Conservation (phyloP, 169 alveolate genomes). For the Eimeria zaria region DNA sequence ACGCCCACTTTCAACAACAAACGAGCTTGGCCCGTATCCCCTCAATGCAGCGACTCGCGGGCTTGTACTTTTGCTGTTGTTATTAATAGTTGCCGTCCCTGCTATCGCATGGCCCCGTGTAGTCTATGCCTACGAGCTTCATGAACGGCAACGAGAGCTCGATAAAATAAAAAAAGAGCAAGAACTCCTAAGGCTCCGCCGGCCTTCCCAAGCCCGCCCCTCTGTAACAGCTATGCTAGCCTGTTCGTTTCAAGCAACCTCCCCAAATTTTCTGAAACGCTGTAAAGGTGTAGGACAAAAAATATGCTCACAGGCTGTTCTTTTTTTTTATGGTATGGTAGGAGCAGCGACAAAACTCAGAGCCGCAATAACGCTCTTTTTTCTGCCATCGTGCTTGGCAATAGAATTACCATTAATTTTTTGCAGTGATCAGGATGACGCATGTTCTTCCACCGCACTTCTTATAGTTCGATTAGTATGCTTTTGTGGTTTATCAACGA, state of each 20-base stretch:
- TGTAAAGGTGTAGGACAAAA: neutral
- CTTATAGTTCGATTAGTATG: neutral
- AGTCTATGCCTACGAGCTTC: slow-evolving; percentile 36
- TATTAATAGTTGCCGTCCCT: slow-evolving; percentile 10
- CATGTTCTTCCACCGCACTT: neutral
- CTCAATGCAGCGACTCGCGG: slow-evolving; percentile 10
- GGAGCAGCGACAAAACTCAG: slow-evolving; percentile 5
- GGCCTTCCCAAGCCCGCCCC: slow-evolving; percentile 65
- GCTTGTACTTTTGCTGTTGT: slow-evolving; percentile 6
- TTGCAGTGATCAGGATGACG: slow-evolving; percentile 62
- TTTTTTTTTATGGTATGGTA: neutral
- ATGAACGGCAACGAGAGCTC: slow-evolving; percentile 25
- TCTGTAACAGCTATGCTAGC: slow-evolving; percentile 78
- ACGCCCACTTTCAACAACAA: slow-evolving; percentile 42
- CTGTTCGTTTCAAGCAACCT: neutral
- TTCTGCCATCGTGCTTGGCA: slow-evolving; percentile 14
- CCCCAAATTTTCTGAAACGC: neutral
- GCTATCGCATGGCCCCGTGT: slow-evolving; percentile 23
- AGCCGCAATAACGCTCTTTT: slow-evolving; percentile 28
- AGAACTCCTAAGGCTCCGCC: slow-evolving; percentile 39
- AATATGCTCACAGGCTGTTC: neutral
- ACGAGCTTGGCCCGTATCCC: slow-evolving; percentile 40
- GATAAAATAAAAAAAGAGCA: slow-evolving; percentile 48
- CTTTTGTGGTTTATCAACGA: neutral
- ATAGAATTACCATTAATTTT: slow-evolving; percentile 22